These are phyloP conservation scores for Trichophyton benhamiae DNA, from an alignment of 2,329 filamentous ascomycete species.

Conservation along the genomic window DNA sequence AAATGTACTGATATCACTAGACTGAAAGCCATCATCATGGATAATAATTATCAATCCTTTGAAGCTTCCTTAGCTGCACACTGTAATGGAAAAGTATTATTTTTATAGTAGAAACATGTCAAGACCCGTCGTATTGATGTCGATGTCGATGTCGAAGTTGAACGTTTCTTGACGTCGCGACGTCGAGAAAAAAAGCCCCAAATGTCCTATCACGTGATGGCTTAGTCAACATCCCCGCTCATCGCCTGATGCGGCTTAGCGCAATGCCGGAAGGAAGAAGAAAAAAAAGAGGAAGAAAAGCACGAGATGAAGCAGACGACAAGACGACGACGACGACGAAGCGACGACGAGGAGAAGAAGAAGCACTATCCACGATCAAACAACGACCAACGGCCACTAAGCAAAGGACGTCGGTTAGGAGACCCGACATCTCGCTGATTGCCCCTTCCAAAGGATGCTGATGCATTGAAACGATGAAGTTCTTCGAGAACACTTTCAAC, in stretches of 20 bases:
- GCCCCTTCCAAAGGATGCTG: constrained; percentile 7
- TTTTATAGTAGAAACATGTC: too few relatives aligned
- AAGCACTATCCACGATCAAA: background rate
- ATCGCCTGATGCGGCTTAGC: background rate
- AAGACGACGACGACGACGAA: background rate
- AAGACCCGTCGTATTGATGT: too few relatives aligned
- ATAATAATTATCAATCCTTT: too few relatives aligned
- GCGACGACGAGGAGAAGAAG: background rate
- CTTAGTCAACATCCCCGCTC: background rate
- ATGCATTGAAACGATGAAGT: constrained; percentile 35
- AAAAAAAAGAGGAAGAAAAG: background rate
- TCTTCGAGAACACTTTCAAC: constrained; percentile 44
- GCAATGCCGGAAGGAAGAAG: background rate
- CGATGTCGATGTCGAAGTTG: background rate
- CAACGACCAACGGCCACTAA: background rate
- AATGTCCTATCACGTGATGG: background rate
- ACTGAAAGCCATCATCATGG: too few relatives aligned
- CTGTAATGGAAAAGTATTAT: too few relatives aligned
- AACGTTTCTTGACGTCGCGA: background rate
- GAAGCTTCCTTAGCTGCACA: too few relatives aligned
- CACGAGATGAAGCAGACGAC: background rate
- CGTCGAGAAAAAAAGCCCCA: too few relatives aligned
- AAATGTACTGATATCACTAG: too few relatives aligned
- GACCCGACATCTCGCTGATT: background rate
- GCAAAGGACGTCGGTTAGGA: background rate